Evolutionary conservation across 495 filamentous ascomycete species (phyloP).

Genomic region (Daldinia childiae): DNA sequence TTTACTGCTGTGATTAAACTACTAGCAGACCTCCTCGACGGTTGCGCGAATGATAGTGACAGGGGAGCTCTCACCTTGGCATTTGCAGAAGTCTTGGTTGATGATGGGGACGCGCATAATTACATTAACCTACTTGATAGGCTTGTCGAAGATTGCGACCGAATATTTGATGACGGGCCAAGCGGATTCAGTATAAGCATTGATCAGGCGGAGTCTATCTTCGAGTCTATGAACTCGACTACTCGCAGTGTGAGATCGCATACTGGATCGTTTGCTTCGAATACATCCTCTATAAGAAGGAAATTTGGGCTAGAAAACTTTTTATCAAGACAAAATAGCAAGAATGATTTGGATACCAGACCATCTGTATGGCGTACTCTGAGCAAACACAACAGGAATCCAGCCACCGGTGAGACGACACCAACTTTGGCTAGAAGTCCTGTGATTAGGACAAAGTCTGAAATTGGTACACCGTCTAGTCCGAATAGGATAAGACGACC

Average conservation of each 20-base stretch:
- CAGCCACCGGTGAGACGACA: slow-evolving; percentile 62
- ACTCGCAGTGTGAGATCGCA: slow-evolving; percentile 56
- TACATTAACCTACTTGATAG: slow-evolving; percentile 93
- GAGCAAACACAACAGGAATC: slow-evolving; percentile 78
- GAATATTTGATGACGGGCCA: slow-evolving; percentile 77
- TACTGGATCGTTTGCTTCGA: slow-evolving; percentile 63
- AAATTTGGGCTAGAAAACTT: slow-evolving; percentile 81
- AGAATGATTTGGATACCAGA: slow-evolving; percentile 71
- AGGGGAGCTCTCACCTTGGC: slow-evolving; percentile 88
- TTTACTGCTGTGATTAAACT: slow-evolving; percentile 85
- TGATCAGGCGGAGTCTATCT: slow-evolving; percentile 47
- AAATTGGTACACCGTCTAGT: slow-evolving; percentile 66
- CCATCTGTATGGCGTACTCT: slow-evolving; percentile 85
- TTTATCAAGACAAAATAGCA: slow-evolving; percentile 76
- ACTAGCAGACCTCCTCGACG: slow-evolving; percentile 87
- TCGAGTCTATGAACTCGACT: slow-evolving; percentile 59
- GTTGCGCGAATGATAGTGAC: slow-evolving; percentile 93
- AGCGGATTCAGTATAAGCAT: slow-evolving; percentile 54
- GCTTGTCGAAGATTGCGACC: slow-evolving; percentile 90
- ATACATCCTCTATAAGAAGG: slow-evolving; percentile 85
- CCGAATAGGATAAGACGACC: slow-evolving; percentile 66
- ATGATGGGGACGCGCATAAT: slow-evolving; percentile 77
- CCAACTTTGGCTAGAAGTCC: slow-evolving; percentile 69
- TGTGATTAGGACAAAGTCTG: slow-evolving; percentile 81
- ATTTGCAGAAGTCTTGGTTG: slow-evolving; percentile 87